Evolutionary conservation across 495 filamentous ascomycete species (phyloP), one percentile per base, ranked within the genome.

Genomic region (Lasiosphaeria miniovina): DNA sequence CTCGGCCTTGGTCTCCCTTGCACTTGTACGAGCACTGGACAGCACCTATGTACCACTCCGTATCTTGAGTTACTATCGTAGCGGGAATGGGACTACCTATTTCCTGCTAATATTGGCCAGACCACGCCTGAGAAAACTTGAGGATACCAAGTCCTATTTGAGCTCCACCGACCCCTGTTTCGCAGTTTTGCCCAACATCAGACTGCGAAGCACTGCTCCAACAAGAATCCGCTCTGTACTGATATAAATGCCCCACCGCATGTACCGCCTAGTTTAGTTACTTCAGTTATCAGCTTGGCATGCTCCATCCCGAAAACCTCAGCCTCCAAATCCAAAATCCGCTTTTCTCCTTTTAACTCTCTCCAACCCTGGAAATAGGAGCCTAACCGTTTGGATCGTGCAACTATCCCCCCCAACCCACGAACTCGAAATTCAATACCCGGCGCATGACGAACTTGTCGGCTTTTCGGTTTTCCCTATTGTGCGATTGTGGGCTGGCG

Each of bases 311-410:
- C 52, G 64, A 71, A 68, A 63, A 57, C 63, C 55, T 56, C 45
- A 57, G 53, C 68, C 61, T 59, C 67, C 62, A 71, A 64, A 65
- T 53, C 69, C 67, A 59, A 71, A 67, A 68, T 65, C 64, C 68
- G 62, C 60, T 53, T 64, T 68, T 59, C 62, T 58, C 51, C 62
- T 63, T 67, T 64, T 54, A 62, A 63, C 57, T 36, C 38, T 33
- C 40, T 46, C 33, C 58, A 43, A 57, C 51, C 52, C 24, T 58
- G 4, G 15, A 14, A 5, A 46, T 1, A 46, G 8, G 43, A 46
- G 15, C 43, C 6, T 46, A 0, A 14, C 12, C 4, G 6, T 46
- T n/a, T 34, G 12, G 31, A 35, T 12, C 36, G 31, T 17, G 10
- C 49, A 33, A 43, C 60, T n/a, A 40, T n/a, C 49, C 6, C 15